Percentiles rank a stretch among this genome's conserved stretches.
Evolutionary conservation across 352 stramenopile genomes (phyloP).

Genomic region (Phytophthora chlamydospora): DNA sequence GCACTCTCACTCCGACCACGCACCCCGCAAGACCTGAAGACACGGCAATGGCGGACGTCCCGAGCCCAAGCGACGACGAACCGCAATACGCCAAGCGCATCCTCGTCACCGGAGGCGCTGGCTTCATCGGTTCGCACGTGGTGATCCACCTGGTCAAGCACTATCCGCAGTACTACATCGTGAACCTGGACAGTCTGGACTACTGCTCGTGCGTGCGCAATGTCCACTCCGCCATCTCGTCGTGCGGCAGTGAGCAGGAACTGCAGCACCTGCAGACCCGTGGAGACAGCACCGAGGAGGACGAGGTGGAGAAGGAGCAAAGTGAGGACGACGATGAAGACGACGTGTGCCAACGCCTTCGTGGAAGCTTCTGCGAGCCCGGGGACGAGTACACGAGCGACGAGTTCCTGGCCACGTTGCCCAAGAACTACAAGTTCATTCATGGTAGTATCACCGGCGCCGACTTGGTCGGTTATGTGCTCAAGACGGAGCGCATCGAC

Average conservation of each 20-base stretch:
- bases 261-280: background rate
- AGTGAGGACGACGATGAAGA: conserved; percentile 40
- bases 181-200: conserved; percentile 95
- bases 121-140: conserved; percentile 97
- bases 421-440: conserved; percentile 95
- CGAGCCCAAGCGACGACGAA: background rate
- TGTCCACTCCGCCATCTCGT: conserved; percentile 64
- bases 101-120: conserved; percentile 96
- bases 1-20: conserved; percentile 2
- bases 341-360: conserved; percentile 48
- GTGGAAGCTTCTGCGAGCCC: conserved; percentile 65
- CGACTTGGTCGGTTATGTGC: conserved; percentile 95
- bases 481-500: conserved; percentile 96
- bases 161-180: conserved; percentile 97
- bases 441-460: conserved; percentile 96
- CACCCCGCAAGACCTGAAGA: background rate
- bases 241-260: conserved; percentile 6
- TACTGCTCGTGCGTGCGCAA: conserved; percentile 79
- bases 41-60: conserved; percentile 3
- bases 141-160: conserved; percentile 96
- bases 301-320: conserved; percentile 30
- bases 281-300: conserved; percentile 17
- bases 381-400: conserved; percentile 38
- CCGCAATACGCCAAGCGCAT: conserved; percentile 89
- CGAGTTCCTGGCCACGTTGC: conserved; percentile 35